Percentiles rank a stretch among this genome's conserved stretches.
phyloP scores from a whole-genome alignment of 208 protist genomes.

The Crithidia fasciculata region DNA sequence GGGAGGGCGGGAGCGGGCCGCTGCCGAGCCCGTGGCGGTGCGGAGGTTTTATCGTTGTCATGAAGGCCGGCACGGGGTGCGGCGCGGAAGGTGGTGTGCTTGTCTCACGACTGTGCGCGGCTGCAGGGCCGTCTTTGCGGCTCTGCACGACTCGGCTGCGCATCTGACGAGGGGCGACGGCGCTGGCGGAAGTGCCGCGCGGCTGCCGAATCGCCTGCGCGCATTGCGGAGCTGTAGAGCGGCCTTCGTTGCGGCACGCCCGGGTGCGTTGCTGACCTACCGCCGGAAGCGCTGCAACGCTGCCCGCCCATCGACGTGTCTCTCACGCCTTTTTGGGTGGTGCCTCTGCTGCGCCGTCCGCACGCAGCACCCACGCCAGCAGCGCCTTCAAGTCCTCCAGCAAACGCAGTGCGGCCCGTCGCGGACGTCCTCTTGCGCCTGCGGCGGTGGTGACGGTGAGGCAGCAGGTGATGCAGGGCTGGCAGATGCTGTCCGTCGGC shows the following conservation, averaged over 20 bases:
- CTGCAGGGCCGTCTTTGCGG: neutral
- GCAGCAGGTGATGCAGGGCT: no score
- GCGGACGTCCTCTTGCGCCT: neutral
- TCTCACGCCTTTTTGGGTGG: neutral
- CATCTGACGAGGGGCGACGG: conserved; percentile 9
- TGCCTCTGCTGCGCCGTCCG: neutral
- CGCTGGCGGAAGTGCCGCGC: neutral
- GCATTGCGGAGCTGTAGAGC: no score
- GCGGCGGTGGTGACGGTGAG: neutral
- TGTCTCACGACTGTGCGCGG: neutral
- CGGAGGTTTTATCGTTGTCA: conserved; percentile 27
- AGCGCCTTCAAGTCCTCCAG: conserved; percentile 1
- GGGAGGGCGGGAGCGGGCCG: neutral
- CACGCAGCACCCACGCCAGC: neutral
- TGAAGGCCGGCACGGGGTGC: conserved; percentile 9
- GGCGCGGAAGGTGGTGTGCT: neutral
- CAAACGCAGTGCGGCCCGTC: neutral
- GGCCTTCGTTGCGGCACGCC: neutral
- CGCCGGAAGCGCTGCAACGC: no score
- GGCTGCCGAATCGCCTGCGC: neutral
- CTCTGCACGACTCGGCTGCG: conserved; percentile 22
- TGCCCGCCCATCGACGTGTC: no score
- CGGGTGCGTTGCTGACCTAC: neutral
- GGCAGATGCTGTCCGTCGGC: no score
- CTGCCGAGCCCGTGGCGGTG: conserved; percentile 22